These are phyloP conservation scores for Penicillium daleae DNA, from an alignment of 495 filamentous ascomycete species.

Conservation along the genomic window DNA sequence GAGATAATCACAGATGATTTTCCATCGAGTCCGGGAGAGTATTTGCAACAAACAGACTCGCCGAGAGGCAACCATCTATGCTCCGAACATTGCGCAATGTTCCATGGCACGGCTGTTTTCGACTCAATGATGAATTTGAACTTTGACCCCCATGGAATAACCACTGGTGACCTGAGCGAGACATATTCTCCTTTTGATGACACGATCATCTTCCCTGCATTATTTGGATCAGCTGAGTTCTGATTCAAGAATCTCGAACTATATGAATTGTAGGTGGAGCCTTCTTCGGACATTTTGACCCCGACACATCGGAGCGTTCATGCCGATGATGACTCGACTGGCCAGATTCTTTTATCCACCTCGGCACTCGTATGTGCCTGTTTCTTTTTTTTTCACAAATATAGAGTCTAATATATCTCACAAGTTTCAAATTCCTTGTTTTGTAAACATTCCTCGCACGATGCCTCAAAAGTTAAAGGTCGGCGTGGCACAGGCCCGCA, in stretches of 20 bases:
- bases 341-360: background rate
- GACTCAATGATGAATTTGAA: background rate
- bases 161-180: background rate
- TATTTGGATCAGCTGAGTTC: constrained; percentile 24
- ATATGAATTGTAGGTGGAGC: background rate
- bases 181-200: constrained; percentile 9
- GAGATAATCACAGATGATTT: constrained; percentile 27
- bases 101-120: constrained; percentile 8
- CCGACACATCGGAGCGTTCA: constrained; percentile 13
- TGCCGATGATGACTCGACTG: constrained; percentile 13
- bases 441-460: background rate
- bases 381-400: background rate
- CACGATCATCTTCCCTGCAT: constrained; percentile 15
- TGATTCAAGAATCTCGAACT: constrained; percentile 2
- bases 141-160: background rate
- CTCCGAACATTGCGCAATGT: constrained; percentile 15
- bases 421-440: background rate
- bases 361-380: background rate
- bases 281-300: constrained; percentile 8
- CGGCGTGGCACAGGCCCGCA: constrained; percentile 64
- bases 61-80: constrained; percentile 8
- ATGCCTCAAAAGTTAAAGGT: constrained; percentile 63
- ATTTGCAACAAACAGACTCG: background rate
- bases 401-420: background rate
- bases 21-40: constrained; percentile 8